These are phyloP conservation scores for Nothomitra cinnamomea DNA, from an alignment of 2,329 filamentous ascomycete genomes.

Conservation along the genomic window DNA sequence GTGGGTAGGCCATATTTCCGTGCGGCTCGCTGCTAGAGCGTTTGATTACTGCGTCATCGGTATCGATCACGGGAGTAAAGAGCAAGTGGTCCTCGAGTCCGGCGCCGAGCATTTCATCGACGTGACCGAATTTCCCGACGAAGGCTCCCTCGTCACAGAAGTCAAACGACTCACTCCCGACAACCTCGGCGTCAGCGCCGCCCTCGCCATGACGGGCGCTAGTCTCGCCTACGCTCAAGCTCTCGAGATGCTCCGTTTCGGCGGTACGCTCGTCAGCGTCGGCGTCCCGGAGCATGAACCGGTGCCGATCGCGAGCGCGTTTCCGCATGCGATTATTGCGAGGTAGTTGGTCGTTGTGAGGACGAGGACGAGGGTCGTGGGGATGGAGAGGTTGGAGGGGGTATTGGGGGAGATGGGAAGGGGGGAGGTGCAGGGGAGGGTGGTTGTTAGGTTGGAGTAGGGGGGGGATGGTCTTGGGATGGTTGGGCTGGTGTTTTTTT, in stretches of 20 bases:
- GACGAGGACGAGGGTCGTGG: too few relatives aligned
- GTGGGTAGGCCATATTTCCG: constrained; percentile 45
- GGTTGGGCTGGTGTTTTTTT: too few relatives aligned
- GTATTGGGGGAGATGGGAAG: too few relatives aligned
- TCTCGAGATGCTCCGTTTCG: constrained; percentile 29
- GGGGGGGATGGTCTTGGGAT: too few relatives aligned
- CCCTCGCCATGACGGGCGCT: constrained; percentile 36
- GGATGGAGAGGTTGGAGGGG: too few relatives aligned
- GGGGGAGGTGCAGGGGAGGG: too few relatives aligned
- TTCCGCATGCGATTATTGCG: constrained; percentile 25
- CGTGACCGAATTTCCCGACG: constrained; percentile 31
- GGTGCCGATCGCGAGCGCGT: constrained; percentile 27
- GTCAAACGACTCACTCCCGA: constrained; percentile 39
- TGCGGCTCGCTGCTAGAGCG: constrained; percentile 41
- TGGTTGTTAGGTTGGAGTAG: too few relatives aligned
- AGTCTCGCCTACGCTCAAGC: constrained; percentile 34
- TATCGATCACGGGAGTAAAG: constrained; percentile 46
- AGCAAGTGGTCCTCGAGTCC: constrained; percentile 36
- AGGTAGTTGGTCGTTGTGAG: constrained; percentile 31
- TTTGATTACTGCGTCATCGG: constrained; percentile 49
- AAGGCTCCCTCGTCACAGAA: constrained; percentile 33
- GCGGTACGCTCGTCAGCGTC: constrained; percentile 34
- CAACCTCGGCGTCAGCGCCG: constrained; percentile 42
- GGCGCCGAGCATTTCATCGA: constrained; percentile 52
- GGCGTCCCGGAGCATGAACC: constrained; percentile 31